phyloP scores from a whole-genome alignment of 2,329 filamentous ascomycete species.

The Sarocladium kiliense region DNA sequence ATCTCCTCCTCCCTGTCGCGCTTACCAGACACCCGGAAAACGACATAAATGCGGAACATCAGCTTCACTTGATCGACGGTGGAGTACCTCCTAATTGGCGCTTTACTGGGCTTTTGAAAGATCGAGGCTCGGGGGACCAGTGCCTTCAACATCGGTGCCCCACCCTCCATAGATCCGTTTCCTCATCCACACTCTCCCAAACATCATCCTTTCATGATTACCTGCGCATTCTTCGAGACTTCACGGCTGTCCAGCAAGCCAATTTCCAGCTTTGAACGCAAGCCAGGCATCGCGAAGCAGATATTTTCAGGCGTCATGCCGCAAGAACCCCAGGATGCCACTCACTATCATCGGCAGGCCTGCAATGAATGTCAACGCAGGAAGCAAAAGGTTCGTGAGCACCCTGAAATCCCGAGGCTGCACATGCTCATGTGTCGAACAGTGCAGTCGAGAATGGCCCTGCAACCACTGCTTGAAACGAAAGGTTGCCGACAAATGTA shows the following conservation, averaged over 20 bases:
- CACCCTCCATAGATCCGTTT: not conserved
- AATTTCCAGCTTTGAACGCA: not conserved
- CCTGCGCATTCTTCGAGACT: not conserved
- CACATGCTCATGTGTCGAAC: not conserved
- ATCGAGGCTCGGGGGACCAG: not conserved
- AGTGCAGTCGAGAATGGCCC: conserved; percentile 29
- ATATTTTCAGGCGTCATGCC: not conserved
- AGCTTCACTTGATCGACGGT: not conserved
- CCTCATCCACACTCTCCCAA: not conserved
- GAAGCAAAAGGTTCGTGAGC: conserved; percentile 31
- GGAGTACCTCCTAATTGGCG: not conserved
- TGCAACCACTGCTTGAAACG: conserved; percentile 26
- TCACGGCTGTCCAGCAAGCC: not conserved
- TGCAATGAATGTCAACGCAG: conserved; percentile 38
- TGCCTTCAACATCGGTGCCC: not conserved
- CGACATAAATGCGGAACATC: conserved; percentile 3
- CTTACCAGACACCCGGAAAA: not conserved
- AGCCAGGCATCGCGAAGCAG: not conserved
- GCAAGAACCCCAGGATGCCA: not conserved
- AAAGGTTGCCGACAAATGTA: conserved; percentile 23
- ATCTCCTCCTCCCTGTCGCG: not conserved
- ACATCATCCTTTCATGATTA: not conserved
- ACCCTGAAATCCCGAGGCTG: not conserved
- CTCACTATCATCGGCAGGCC: conserved; percentile 17
- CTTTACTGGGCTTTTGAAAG: not conserved